These are phyloP conservation scores for Chaetomium cochliodes DNA, from an alignment of 495 filamentous ascomycete genomes.

Conservation along the genomic window DNA sequence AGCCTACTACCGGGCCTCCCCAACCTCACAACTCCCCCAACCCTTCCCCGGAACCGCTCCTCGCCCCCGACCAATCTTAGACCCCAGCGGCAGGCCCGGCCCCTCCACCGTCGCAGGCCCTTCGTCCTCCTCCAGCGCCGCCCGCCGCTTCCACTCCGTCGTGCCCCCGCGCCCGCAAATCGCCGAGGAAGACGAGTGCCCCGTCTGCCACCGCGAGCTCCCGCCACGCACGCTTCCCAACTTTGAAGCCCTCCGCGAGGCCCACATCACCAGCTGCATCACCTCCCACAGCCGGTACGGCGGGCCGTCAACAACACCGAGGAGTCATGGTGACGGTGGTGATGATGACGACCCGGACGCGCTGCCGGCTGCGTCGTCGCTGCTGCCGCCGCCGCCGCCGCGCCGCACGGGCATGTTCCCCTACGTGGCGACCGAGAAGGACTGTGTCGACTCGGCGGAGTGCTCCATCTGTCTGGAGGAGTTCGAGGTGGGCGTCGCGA, in stretches of 20 bases:
- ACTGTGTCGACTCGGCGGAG: slow-evolving; percentile 78
- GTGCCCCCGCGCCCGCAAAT: slow-evolving; percentile 43
- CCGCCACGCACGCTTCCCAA: slow-evolving; percentile 61
- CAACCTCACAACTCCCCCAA: slow-evolving; percentile 30
- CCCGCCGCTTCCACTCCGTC: slow-evolving; percentile 29
- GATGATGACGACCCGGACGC: slow-evolving; percentile 21
- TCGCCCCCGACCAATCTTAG: slow-evolving; percentile 32
- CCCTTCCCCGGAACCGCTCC: slow-evolving; percentile 24
- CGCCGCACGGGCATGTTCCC: slow-evolving; percentile 53
- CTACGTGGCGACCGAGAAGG: slow-evolving; percentile 87
- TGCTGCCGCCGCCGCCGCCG: no score
- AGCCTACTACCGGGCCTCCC: slow-evolving; percentile 35
- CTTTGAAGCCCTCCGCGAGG: slow-evolving; percentile 63
- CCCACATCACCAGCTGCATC: slow-evolving; percentile 78
- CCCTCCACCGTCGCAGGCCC: slow-evolving; percentile 24
- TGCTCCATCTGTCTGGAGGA: slow-evolving; percentile 97
- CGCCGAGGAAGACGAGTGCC: slow-evolving; percentile 85
- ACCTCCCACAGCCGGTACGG: slow-evolving; percentile 46
- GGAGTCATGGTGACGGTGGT: not conserved
- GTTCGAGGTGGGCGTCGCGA: slow-evolving; percentile 76
- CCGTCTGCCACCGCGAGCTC: slow-evolving; percentile 76
- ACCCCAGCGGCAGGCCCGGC: slow-evolving; percentile 26
- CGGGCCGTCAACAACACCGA: slow-evolving; percentile 15
- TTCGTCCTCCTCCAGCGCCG: slow-evolving; percentile 26
- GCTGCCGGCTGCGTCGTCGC: slow-evolving; percentile 27